phyloP scores from a whole-genome alignment of 2,329 filamentous ascomycete species.

The Alternaria hordeiaustralica region DNA sequence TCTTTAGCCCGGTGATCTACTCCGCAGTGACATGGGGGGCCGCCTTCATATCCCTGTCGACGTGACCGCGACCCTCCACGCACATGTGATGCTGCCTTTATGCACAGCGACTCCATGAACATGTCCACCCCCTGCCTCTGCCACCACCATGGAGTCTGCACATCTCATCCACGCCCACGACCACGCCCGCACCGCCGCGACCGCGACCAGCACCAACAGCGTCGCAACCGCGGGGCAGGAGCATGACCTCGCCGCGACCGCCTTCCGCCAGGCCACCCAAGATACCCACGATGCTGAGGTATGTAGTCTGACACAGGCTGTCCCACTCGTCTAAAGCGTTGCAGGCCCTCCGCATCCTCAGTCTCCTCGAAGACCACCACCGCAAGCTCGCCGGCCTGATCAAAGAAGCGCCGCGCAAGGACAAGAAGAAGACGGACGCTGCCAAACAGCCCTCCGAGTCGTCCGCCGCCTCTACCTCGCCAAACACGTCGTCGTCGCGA shows the following conservation, averaged over 20 bases:
- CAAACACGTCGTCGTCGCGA: conserved; percentile 27
- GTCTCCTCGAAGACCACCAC: conserved; percentile 87
- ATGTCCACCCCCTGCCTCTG: conserved; percentile 3
- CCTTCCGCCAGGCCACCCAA: conserved; percentile 84
- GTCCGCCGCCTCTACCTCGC: conserved; percentile 17
- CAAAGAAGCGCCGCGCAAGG: conserved; percentile 63
- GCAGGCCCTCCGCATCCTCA: conserved; percentile 81
- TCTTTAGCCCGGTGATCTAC: conserved; percentile 9
- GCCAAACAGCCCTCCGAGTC: conserved; percentile 16
- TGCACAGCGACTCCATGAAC: background rate
- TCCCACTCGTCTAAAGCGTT: background rate
- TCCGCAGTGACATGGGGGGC: conserved; percentile 3
- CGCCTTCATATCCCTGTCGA: conserved; percentile 5
- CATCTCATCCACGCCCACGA: conserved; percentile 81
- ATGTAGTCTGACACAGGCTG: conserved; percentile 25
- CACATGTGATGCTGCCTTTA: background rate
- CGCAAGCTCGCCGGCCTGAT: conserved; percentile 81
- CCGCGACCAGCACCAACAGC: conserved; percentile 71
- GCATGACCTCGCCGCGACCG: conserved; percentile 84
- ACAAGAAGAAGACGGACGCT: conserved; percentile 25
- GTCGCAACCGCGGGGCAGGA: conserved; percentile 84
- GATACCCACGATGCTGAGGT: conserved; percentile 69
- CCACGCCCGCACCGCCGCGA: conserved; percentile 83
- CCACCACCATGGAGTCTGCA: conserved; percentile 69
- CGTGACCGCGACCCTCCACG: conserved; percentile 9